Percentiles rank a stretch among this genome's conserved stretches.
These are phyloP conservation scores for Diospyros lotus DNA, from an alignment of 148 eudicot genomes.

Conservation along the genomic window DNA sequence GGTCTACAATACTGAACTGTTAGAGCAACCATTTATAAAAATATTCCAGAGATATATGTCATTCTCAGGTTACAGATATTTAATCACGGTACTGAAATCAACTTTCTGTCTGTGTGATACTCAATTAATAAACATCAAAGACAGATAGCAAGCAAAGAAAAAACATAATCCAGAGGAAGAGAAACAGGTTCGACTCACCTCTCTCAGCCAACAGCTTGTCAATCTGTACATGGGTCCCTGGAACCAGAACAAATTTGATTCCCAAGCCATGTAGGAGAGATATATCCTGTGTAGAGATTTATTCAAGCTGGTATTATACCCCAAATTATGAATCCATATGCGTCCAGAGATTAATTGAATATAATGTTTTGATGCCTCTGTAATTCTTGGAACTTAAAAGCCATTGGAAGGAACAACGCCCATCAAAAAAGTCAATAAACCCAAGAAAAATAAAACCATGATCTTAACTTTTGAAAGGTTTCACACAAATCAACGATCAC, in stretches of 20 bases:
- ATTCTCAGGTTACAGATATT: too few species aligned
- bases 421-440: background rate
- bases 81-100: too few species aligned
- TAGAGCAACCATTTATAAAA: too few species aligned
- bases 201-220: constrained; percentile 76
- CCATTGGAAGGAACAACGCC: background rate
- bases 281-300: constrained; percentile 61
- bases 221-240: constrained; percentile 87
- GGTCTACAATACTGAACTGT: too few species aligned
- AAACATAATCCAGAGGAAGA: background rate
- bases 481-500: background rate
- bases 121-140: too few species aligned
- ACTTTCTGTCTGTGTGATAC: too few species aligned
- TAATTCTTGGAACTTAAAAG: background rate
- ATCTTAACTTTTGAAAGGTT: background rate
- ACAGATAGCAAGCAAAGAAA: background rate
- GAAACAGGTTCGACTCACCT: constrained; percentile 35
- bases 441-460: background rate
- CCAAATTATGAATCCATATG: background rate
- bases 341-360: background rate
- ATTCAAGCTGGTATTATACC: background rate
- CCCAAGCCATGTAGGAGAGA: constrained; percentile 88
- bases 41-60: too few species aligned
- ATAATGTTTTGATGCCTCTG: background rate
- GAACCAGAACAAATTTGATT: constrained; percentile 78